Evolutionary conservation across 73 alveolate species (phyloP).

Genomic region (Tetrahymena thermophila): DNA sequence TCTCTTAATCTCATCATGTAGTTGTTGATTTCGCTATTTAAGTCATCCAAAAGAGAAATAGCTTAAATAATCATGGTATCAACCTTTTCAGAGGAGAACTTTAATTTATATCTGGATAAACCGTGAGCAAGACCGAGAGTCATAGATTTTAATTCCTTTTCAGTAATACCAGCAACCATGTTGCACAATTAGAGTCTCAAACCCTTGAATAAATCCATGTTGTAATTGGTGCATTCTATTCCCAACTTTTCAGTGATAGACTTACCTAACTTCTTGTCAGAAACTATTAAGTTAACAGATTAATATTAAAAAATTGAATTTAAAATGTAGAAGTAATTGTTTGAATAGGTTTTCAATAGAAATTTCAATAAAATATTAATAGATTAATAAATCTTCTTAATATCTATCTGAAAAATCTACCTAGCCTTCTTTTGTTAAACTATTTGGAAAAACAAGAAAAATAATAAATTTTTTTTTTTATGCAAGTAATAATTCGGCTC

Average conservation of each 20-base stretch:
- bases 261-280: constrained; percentile 84
- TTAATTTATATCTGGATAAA: constrained; percentile 83
- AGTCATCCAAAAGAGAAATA: constrained; percentile 95
- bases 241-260: constrained; percentile 76
- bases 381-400: background rate
- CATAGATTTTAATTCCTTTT: constrained; percentile 86
- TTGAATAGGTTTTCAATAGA: background rate
- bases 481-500: background rate
- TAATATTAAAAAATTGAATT: background rate
- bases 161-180: constrained; percentile 85
- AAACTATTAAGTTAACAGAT: constrained; percentile 49
- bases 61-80: constrained; percentile 99
- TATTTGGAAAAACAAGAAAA: background rate
- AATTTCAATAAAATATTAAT: background rate
- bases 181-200: constrained; percentile 82
- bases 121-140: constrained; percentile 97
- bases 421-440: background rate
- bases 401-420: background rate
- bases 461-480: background rate
- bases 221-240: constrained; percentile 75
- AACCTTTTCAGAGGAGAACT: constrained; percentile 95
- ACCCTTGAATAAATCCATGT: constrained; percentile 88
- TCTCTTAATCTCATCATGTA: constrained; percentile 99
- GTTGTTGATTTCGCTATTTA: constrained; percentile 98
- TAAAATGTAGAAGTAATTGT: background rate